Evolutionary conservation across 2,329 filamentous ascomycete genomes (phyloP).

Genomic region (Myriosclerotinia curreyana): DNA sequence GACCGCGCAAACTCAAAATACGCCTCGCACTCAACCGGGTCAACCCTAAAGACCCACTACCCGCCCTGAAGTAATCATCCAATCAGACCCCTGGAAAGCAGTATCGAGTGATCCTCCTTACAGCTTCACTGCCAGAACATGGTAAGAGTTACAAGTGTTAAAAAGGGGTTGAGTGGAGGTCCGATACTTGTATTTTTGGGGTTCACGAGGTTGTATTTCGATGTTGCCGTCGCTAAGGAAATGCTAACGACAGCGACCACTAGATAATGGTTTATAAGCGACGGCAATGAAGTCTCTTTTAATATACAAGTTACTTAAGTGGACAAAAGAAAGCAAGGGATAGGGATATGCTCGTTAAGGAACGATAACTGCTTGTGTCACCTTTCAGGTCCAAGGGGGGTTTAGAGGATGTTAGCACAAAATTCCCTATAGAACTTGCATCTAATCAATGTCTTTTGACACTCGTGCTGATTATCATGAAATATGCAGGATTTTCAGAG

Average conservation of each 20-base stretch:
- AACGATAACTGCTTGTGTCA: too few relatives aligned
- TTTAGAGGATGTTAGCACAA: too few relatives aligned
- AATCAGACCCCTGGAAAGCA: background rate
- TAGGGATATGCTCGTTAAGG: too few relatives aligned
- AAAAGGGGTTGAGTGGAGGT: background rate
- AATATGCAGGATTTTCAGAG: too few relatives aligned
- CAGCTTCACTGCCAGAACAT: background rate
- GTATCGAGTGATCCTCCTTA: background rate
- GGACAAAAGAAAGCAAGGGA: background rate
- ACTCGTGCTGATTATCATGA: too few relatives aligned
- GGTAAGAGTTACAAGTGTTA: background rate
- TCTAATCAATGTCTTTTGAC: too few relatives aligned
- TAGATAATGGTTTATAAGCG: too few relatives aligned
- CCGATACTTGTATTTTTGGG: background rate
- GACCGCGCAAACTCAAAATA: background rate
- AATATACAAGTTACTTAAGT: background rate
- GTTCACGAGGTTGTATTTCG: background rate
- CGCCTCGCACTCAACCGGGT: conserved; percentile 15
- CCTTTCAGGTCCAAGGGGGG: too few relatives aligned
- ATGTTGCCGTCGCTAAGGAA: background rate
- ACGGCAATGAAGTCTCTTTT: background rate
- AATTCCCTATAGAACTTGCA: too few relatives aligned
- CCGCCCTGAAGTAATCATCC: background rate
- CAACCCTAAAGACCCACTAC: conserved; percentile 10
- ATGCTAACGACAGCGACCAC: background rate